Evolutionary conservation across 441 rosid genomes (phyloP), one percentile per base, ranked within the genome.

Genomic region (Bruguiera hainesii): DNA sequence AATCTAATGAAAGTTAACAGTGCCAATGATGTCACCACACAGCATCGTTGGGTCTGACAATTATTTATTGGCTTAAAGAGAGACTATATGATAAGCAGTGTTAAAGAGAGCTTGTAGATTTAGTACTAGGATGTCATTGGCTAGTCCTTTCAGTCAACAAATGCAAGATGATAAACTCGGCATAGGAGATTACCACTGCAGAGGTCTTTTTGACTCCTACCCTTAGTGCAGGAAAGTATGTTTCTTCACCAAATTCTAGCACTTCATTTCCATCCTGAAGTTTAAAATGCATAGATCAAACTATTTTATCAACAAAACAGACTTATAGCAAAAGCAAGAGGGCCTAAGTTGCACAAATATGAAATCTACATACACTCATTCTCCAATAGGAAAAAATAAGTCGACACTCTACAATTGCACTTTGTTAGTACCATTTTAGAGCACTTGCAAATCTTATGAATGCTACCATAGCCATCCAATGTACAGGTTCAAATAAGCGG

Each of bases 221-320:
- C 66, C 59, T 70, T 62, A 96, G 62, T 28, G 99, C 96, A 69
- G 98, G 96, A 78, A 87, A 96, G 73, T 79, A 87, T 6, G 92
- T 96, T 67, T 84, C 86, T 65, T 92, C 98, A 50, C 99, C 99
- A 82, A 87, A 90, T 71, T 89, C 91, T 39, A 79, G 57, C 57
- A 51, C 73, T 79, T 87, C 88, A 64, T 76, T 78, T 65, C 75
- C 67, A 81, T 87, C 96, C 96, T 96, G 82, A 75, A 77, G 77
- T 67, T 48, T 20, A 56, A 58, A 76, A 55, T 57, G 49, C 30
- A 49, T 7, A 33, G 26, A 35, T 67, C 30, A 63, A 42, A 65
- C 57, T 20, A 60, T 9, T 10, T 51, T 18, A 52, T 42, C 25
- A 64, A 56, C 61, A 63, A 35, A 29, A 56, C 51, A 48, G 48